Conservation (phyloP, 2,329 filamentous ascomycete species). For the Epichloe scottii region DNA sequence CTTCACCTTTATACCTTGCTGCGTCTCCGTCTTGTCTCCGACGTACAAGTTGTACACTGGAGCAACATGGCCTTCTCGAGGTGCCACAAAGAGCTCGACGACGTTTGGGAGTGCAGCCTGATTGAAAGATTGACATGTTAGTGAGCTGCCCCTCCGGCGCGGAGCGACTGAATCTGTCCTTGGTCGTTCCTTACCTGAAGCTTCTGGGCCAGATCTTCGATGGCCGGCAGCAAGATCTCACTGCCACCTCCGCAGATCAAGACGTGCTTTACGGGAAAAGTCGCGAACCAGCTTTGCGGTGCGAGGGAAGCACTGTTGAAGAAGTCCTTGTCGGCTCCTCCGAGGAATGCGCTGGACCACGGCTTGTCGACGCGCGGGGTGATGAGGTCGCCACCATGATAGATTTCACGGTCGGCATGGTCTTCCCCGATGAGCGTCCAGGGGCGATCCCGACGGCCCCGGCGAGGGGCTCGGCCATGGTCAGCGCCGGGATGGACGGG, state of each 20-base stretch:
- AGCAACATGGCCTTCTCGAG: slow-evolving; percentile 12
- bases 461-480: slow-evolving; percentile 7
- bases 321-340: slow-evolving; percentile 6
- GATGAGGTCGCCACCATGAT: slow-evolving; percentile 10
- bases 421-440: slow-evolving; percentile 11
- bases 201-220: slow-evolving; percentile 9
- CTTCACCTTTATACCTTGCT: slow-evolving; percentile 12
- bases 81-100: slow-evolving; percentile 10
- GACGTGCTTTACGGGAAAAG: slow-evolving; percentile 9
- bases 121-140: neutral
- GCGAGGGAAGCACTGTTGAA: slow-evolving; percentile 10
- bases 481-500: slow-evolving; percentile 9
- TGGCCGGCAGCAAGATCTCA: slow-evolving; percentile 11
- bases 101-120: slow-evolving; percentile 9
- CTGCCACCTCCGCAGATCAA: slow-evolving; percentile 9
- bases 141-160: no score
- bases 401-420: slow-evolving; percentile 5
- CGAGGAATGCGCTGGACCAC: slow-evolving; percentile 9
- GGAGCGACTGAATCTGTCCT: no score
- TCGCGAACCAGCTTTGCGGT: slow-evolving; percentile 11
- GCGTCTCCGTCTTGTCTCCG: slow-evolving; percentile 10
- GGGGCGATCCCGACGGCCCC: slow-evolving; percentile 8
- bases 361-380: slow-evolving; percentile 6
- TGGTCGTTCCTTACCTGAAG: slow-evolving; percentile 7
- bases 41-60: slow-evolving; percentile 12